A percentile compares a stretch with the other conserved stretches of the same genome.
phyloP scores from a whole-genome alignment of 108 stramenopile genomes.

The Cyclostephanos invisitatus region DNA sequence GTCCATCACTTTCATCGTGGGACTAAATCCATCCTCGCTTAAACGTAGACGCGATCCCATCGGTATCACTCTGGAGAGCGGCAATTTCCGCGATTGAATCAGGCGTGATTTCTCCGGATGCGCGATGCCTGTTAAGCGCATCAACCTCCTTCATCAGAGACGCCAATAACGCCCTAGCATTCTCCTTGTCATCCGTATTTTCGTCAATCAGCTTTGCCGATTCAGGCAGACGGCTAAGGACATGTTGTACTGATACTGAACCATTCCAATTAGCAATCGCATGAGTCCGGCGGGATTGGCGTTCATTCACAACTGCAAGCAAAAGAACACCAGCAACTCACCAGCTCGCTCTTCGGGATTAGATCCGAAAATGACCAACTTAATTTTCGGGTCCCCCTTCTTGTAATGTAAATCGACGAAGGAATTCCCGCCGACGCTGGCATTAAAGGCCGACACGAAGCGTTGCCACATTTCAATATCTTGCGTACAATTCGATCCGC shows the following conservation, averaged over 20 bases:
- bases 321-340: conserved; percentile 11
- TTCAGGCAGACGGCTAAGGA: conserved; percentile 35
- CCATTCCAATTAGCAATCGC: background rate
- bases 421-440: conserved; percentile 23
- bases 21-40: conserved; percentile 37
- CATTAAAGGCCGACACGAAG: conserved; percentile 34
- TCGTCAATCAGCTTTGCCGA: conserved; percentile 33
- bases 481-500: conserved; percentile 5
- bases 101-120: conserved; percentile 3
- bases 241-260: conserved; percentile 37
- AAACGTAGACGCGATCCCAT: conserved; percentile 37
- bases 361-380: conserved; percentile 44
- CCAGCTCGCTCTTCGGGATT: conserved; percentile 45
- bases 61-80: conserved; percentile 23
- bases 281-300: background rate
- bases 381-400: conserved; percentile 35
- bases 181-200: conserved; percentile 29
- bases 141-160: conserved; percentile 33
- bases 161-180: conserved; percentile 23
- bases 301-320: background rate
- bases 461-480: conserved; percentile 34
- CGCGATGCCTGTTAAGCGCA: conserved; percentile 24
- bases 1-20: background rate
- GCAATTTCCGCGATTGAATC: conserved; percentile 22
- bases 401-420: conserved; percentile 42